phyloP scores from a whole-genome alignment of 345 rosid species.

The Salix caprea region DNA sequence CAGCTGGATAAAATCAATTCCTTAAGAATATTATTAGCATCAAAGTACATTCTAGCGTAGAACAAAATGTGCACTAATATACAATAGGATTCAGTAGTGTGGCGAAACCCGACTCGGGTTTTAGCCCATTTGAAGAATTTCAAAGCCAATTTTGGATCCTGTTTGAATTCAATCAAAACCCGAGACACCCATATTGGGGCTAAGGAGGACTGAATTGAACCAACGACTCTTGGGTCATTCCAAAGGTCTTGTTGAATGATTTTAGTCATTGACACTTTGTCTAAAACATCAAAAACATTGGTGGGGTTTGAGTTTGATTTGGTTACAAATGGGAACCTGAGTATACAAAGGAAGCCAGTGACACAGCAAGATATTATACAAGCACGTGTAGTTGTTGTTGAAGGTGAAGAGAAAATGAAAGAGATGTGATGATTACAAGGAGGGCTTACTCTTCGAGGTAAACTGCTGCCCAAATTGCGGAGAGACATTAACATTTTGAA shows the following conservation, averaged over 20 bases:
- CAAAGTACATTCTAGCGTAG: slow-evolving; percentile 48
- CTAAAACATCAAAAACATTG: slow-evolving; percentile 12
- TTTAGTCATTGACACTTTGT: slow-evolving; percentile 35
- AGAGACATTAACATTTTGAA: slow-evolving; percentile 49
- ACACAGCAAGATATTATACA: slow-evolving; percentile 30
- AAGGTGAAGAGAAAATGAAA: slow-evolving; percentile 11
- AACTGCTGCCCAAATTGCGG: slow-evolving; percentile 46
- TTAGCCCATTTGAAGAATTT: slow-evolving; percentile 62
- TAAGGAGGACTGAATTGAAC: slow-evolving; percentile 30
- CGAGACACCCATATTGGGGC: slow-evolving; percentile 50
- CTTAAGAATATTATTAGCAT: slow-evolving; percentile 45
- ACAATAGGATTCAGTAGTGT: slow-evolving; percentile 44
- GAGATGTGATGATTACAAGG: slow-evolving; percentile 11
- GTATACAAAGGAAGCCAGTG: slow-evolving; percentile 43
- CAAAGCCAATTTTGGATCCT: slow-evolving; percentile 50
- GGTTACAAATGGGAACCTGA: slow-evolving; percentile 41
- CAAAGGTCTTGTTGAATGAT: slow-evolving; percentile 39
- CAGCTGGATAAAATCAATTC: slow-evolving; percentile 36
- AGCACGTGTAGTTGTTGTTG: background rate
- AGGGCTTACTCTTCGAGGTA: slow-evolving; percentile 39
- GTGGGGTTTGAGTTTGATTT: slow-evolving; percentile 13
- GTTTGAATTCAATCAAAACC: slow-evolving; percentile 44
- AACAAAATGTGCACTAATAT: slow-evolving; percentile 54
- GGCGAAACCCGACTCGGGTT: slow-evolving; percentile 38
- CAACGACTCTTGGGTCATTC: slow-evolving; percentile 37